Percentiles rank a stretch among this genome's conserved stretches.
Evolutionary conservation across 331 rosid species (phyloP).

Genomic region (Acacia concinna): DNA sequence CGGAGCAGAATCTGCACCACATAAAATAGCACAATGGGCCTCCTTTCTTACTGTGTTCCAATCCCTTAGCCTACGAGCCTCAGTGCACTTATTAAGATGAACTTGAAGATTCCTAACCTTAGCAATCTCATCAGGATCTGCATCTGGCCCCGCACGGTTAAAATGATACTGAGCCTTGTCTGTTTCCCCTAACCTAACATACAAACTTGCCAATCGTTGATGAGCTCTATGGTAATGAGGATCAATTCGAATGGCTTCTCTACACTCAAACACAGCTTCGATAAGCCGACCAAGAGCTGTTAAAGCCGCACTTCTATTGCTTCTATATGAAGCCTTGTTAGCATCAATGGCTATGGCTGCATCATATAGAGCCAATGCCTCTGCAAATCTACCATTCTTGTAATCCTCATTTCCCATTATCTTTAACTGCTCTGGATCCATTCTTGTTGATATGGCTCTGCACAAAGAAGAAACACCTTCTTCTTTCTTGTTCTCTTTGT

Average conservation of each 20-base stretch:
- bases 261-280: constrained; percentile 78
- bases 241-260: constrained; percentile 74
- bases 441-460: constrained; percentile 70
- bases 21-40: constrained; percentile 42
- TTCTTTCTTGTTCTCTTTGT: not conserved
- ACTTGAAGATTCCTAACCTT: constrained; percentile 55
- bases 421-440: constrained; percentile 80
- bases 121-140: constrained; percentile 60
- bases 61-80: constrained; percentile 67
- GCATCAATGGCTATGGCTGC: constrained; percentile 79
- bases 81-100: constrained; percentile 67
- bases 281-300: constrained; percentile 73
- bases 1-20: constrained; percentile 85
- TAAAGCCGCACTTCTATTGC: constrained; percentile 84
- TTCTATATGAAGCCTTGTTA: constrained; percentile 74
- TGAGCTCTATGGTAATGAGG: constrained; percentile 84
- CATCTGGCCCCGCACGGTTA: constrained; percentile 71
- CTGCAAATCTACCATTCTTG: constrained; percentile 75
- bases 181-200: constrained; percentile 72
- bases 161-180: constrained; percentile 72
- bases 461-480: constrained; percentile 51
- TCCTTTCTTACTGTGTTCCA: constrained; percentile 72
- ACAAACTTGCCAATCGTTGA: constrained; percentile 67
- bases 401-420: constrained; percentile 89
- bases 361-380: constrained; percentile 75